Conservation (phyloP, 805 yeast species). For the Starmerella apis region DNA sequence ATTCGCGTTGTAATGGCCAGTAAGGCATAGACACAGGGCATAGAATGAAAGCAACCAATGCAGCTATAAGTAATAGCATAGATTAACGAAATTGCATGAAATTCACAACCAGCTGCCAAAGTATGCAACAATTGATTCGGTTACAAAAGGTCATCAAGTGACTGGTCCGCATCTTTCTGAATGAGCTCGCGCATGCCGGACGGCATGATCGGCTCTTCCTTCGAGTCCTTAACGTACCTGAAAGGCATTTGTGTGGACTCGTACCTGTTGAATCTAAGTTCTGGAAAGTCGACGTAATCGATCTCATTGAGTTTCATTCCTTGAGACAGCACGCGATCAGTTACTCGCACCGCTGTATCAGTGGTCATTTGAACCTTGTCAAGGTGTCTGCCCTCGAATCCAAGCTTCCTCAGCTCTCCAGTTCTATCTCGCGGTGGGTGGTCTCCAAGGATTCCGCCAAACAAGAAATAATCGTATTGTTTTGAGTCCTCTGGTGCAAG, state of each 20-base stretch:
- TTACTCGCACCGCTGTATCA: constrained; percentile 91
- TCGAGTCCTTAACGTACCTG: constrained; percentile 61
- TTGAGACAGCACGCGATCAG: constrained; percentile 64
- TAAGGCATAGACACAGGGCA: too few relatives aligned
- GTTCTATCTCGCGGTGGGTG: constrained; percentile 85
- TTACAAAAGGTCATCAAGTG: constrained; percentile 23
- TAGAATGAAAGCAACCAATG: too few relatives aligned
- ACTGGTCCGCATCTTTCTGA: constrained; percentile 73
- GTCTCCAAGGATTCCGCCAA: constrained; percentile 93
- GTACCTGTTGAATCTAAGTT: constrained; percentile 71
- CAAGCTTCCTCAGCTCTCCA: constrained; percentile 76
- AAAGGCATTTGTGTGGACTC: constrained; percentile 98
- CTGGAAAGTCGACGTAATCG: constrained; percentile 85
- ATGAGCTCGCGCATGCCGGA: constrained; percentile 83
- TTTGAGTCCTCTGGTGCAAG: constrained; percentile 57
- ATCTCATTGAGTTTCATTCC: constrained; percentile 55
- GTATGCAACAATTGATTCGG: too few relatives aligned
- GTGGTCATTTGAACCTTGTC: constrained; percentile 94
- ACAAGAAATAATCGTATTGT: constrained; percentile 75
- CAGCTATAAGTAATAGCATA: background rate
- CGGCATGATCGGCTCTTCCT: constrained; percentile 73
- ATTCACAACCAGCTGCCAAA: too few relatives aligned
- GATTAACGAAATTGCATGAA: background rate
- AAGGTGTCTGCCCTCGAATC: constrained; percentile 75
- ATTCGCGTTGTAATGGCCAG: too few relatives aligned